A percentile compares a stretch with the other conserved stretches of the same genome.
Evolutionary conservation across 805 yeast species (phyloP).

Genomic region (Nakazawaea ishiwadae): DNA sequence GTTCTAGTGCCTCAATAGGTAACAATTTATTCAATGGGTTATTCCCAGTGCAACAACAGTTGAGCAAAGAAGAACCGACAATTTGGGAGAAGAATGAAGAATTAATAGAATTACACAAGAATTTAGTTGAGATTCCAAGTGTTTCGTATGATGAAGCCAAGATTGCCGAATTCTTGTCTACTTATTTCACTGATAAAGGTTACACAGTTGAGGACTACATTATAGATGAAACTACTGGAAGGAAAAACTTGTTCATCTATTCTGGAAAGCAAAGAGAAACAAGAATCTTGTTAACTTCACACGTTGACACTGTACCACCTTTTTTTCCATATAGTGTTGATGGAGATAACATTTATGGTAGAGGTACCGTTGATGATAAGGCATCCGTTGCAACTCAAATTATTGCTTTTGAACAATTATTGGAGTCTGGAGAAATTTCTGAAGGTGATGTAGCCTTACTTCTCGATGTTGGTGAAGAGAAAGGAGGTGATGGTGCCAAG

Average conservation of each 20-base stretch:
- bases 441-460: constrained; percentile 57
- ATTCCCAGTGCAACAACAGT: neutral
- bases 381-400: constrained; percentile 64
- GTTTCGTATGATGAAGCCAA: constrained; percentile 29
- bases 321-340: constrained; percentile 44
- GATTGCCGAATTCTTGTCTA: constrained; percentile 34
- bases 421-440: constrained; percentile 28
- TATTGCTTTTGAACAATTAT: constrained; percentile 45
- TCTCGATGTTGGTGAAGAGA: constrained; percentile 70
- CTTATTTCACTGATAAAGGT: constrained; percentile 36
- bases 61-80: neutral
- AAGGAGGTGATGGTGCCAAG: constrained; percentile 61
- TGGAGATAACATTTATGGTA: constrained; percentile 51
- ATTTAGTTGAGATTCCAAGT: constrained; percentile 30
- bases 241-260: constrained; percentile 57
- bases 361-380: constrained; percentile 72
- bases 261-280: constrained; percentile 39
- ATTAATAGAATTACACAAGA: constrained; percentile 28
- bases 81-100: constrained; percentile 5
- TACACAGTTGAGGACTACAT: constrained; percentile 46
- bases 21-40: neutral
- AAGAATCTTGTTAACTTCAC: constrained; percentile 52
- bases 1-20: neutral
- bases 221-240: constrained; percentile 25
- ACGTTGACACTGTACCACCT: constrained; percentile 73